Conservation (phyloP, 2,329 filamentous ascomycete species). For the Fusarium oligoseptatum region DNA sequence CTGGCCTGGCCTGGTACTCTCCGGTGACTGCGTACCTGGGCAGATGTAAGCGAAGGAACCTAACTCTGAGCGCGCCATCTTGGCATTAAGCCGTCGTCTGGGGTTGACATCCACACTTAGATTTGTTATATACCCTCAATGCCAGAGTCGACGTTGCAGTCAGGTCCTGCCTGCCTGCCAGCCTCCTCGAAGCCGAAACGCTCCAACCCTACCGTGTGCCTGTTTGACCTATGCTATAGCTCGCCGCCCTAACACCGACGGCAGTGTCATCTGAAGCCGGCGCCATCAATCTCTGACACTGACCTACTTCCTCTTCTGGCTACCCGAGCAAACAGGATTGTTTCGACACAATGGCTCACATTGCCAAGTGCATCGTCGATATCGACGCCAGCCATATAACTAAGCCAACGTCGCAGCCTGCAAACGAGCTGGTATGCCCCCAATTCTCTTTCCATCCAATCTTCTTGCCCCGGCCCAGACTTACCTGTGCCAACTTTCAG, state of each 20-base stretch:
- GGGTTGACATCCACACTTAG: constrained; percentile 43
- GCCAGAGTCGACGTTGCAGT: constrained; percentile 40
- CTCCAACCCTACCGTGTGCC: constrained; percentile 38
- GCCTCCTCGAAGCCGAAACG: constrained; percentile 45
- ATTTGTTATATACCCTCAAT: constrained; percentile 46
- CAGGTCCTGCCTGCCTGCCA: constrained; percentile 31
- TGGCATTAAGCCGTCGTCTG: constrained; percentile 40
- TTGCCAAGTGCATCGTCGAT: constrained; percentile 70
- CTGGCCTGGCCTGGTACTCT: constrained; percentile 21
- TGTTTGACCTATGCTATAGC: constrained; percentile 40
- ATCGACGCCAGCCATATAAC: constrained; percentile 65
- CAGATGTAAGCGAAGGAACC: constrained; percentile 41
- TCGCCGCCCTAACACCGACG: constrained; percentile 33
- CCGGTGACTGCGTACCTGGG: constrained; percentile 30
- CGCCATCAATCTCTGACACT: constrained; percentile 45
- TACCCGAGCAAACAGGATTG: constrained; percentile 33
- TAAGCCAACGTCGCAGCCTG: constrained; percentile 60
- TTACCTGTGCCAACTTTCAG: constrained; percentile 36
- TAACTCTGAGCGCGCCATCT: constrained; percentile 36
- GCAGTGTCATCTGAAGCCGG: constrained; percentile 38
- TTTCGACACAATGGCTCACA: constrained; percentile 69
- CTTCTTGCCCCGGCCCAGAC: constrained; percentile 16
- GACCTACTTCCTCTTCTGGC: constrained; percentile 40
- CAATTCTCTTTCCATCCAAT: constrained; percentile 21
- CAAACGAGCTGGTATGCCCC: constrained; percentile 59